Conservation (phyloP, 2,329 filamentous ascomycete genomes). For the Daldinia sp. region DNA sequence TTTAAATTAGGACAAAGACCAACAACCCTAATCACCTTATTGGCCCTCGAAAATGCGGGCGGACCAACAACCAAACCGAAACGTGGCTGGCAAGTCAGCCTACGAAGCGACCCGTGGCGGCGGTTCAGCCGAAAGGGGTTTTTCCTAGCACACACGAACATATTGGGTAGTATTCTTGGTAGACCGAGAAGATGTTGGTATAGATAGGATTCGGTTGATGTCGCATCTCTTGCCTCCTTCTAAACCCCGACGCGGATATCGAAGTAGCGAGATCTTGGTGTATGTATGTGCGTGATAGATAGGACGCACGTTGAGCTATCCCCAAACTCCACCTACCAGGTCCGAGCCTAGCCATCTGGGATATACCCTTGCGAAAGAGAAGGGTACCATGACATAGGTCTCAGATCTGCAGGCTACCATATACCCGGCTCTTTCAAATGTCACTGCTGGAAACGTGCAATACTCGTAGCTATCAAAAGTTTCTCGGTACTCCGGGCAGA, state of each 20-base stretch:
- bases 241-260: background rate
- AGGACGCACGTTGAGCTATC: slow-evolving; percentile 7
- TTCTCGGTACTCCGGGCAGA: no score
- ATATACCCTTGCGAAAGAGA: slow-evolving; percentile 16
- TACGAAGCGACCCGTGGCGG: slow-evolving; percentile 19
- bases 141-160: background rate
- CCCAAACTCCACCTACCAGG: slow-evolving; percentile 10
- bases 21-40: slow-evolving; percentile 18
- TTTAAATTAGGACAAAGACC: slow-evolving; percentile 21
- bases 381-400: slow-evolving; percentile 3
- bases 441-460: no score
- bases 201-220: slow-evolving; percentile 9
- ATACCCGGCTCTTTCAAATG: slow-evolving; percentile 10
- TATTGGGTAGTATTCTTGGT: background rate
- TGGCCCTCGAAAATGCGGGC: slow-evolving; percentile 22
- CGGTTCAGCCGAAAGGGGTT: slow-evolving; percentile 20
- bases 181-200: background rate
- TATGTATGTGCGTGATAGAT: slow-evolving; percentile 10
- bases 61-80: slow-evolving; percentile 30
- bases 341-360: slow-evolving; percentile 2
- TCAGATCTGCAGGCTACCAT: slow-evolving; percentile 19
- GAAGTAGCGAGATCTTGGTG: slow-evolving; percentile 12
- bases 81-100: slow-evolving; percentile 22
- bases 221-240: slow-evolving; percentile 7
- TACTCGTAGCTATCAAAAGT: no score